Conservation (phyloP, 257 asterid species). For the Solanum dulcamara region DNA sequence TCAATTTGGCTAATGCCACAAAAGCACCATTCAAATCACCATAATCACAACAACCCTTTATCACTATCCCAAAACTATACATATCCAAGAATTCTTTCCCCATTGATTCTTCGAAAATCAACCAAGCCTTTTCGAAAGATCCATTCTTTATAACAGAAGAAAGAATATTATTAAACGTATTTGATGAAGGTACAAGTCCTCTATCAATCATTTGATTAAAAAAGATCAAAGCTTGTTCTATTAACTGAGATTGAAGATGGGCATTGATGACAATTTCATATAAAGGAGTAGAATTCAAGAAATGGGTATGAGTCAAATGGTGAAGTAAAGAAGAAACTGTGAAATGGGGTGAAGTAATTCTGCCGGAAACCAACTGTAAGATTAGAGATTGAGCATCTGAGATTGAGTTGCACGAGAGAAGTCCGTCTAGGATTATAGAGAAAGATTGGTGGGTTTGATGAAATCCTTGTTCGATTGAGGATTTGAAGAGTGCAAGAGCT, state of each 20-base stretch:
- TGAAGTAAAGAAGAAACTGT: slow-evolving; percentile 36
- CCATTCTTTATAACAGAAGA: slow-evolving; percentile 20
- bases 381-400: slow-evolving; percentile 41
- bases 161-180: slow-evolving; percentile 34
- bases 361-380: slow-evolving; percentile 38
- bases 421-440: slow-evolving; percentile 33
- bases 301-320: slow-evolving; percentile 16
- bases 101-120: slow-evolving; percentile 28
- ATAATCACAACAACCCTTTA: slow-evolving; percentile 58
- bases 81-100: slow-evolving; percentile 25
- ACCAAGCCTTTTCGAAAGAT: slow-evolving; percentile 30
- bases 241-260: slow-evolving; percentile 28
- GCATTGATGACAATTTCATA: slow-evolving; percentile 47
- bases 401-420: slow-evolving; percentile 30
- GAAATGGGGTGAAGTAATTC: slow-evolving; percentile 33
- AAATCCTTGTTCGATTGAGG: slow-evolving; percentile 22
- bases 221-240: slow-evolving; percentile 21
- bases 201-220: slow-evolving; percentile 39
- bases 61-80: slow-evolving; percentile 64
- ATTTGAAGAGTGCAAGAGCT: slow-evolving; percentile 42
- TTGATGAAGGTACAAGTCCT: slow-evolving; percentile 35
- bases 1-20: slow-evolving; percentile 26
- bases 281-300: slow-evolving; percentile 16
- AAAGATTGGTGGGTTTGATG: slow-evolving; percentile 46
- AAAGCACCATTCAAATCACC: slow-evolving; percentile 42